Conservation (phyloP, 2,329 filamentous ascomycete species). For the Xylariaceae sp. region DNA sequence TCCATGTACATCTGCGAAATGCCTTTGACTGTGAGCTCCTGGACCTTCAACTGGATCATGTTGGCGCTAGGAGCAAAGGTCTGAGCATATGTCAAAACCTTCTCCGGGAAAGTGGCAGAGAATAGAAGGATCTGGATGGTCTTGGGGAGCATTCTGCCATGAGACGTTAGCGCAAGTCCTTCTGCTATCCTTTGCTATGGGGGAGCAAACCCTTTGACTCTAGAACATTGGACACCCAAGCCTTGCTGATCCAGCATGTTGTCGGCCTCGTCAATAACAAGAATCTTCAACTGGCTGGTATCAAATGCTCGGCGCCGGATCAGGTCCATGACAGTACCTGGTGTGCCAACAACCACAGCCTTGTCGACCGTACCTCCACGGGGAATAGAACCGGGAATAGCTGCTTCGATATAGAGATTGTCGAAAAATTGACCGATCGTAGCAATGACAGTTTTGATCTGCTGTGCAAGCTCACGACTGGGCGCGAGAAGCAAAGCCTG, state of each 20-base stretch:
- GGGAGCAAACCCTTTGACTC: conserved; percentile 75
- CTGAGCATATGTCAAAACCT: conserved; percentile 77
- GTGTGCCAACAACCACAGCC: conserved; percentile 85
- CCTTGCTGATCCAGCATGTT: conserved; percentile 98
- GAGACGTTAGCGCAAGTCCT: conserved; percentile 29
- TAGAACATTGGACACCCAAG: conserved; percentile 87
- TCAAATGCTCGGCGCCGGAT: conserved; percentile 74
- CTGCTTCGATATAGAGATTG: conserved; percentile 69
- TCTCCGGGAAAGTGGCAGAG: conserved; percentile 85
- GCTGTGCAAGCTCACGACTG: conserved; percentile 87
- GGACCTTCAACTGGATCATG: conserved; percentile 78
- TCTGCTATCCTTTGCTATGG: not conserved
- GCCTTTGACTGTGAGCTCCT: conserved; percentile 91
- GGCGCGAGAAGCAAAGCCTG: conserved; percentile 88
- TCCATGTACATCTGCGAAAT: conserved; percentile 99
- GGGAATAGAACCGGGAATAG: conserved; percentile 71
- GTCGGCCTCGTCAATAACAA: conserved; percentile 95
- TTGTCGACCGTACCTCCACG: conserved; percentile 65
- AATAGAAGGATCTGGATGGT: conserved; percentile 86
- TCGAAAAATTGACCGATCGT: conserved; percentile 81
- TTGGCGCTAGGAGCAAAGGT: conserved; percentile 83
- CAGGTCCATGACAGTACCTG: conserved; percentile 85
- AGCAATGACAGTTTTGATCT: conserved; percentile 81
- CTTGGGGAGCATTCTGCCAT: conserved; percentile 61
- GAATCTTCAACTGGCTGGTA: conserved; percentile 63